Evolutionary conservation across 2,329 filamentous ascomycete species (phyloP).

Genomic region (Trichoderma afroharzianum): DNA sequence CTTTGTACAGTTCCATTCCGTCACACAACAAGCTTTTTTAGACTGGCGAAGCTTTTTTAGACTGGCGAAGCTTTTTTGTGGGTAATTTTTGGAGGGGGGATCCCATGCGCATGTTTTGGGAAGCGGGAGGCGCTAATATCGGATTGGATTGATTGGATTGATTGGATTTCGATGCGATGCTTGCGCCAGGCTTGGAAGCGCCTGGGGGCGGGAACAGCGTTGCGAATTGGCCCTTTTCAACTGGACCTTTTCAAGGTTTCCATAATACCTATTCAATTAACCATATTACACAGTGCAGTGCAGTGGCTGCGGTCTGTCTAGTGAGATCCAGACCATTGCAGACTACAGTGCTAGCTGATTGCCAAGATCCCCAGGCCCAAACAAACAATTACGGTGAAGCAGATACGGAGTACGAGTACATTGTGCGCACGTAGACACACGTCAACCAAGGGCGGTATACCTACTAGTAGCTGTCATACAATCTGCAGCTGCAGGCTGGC

Average conservation of each 20-base stretch:
- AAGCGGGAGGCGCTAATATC: not conserved
- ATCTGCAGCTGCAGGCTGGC: not conserved
- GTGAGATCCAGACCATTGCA: no score
- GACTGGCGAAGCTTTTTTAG: not conserved
- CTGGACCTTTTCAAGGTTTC: no score
- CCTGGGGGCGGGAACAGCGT: no score
- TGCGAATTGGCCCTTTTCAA: not conserved
- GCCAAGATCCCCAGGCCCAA: not conserved
- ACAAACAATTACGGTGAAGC: not conserved
- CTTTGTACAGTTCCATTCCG: not conserved
- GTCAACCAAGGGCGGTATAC: not conserved
- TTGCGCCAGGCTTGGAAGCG: no score
- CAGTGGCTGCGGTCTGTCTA: not conserved
- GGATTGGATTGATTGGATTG: not conserved
- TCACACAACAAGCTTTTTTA: slow-evolving; percentile 8
- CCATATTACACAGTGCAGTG: no score
- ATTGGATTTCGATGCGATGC: not conserved
- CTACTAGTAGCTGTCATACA: not conserved
- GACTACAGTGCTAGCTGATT: not conserved
- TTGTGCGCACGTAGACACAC: not conserved
- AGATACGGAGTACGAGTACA: not conserved
- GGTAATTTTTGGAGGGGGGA: not conserved
- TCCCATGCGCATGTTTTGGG: not conserved
- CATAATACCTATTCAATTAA: no score
- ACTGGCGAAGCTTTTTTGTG: not conserved